Evolutionary conservation across 805 yeast genomes (phyloP).

Genomic region (Wickerhamomyces sydowiorum): DNA sequence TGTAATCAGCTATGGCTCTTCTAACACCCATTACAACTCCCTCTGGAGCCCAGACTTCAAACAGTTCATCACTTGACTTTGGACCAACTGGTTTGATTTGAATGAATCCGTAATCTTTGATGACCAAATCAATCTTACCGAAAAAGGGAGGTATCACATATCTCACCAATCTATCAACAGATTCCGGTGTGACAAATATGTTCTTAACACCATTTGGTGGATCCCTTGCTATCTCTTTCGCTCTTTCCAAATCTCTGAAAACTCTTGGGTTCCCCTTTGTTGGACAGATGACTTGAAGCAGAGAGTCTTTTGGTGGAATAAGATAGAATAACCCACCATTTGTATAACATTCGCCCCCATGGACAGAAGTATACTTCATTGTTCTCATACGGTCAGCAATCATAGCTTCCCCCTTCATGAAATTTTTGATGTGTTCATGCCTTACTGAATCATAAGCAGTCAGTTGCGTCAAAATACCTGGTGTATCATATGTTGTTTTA

Average conservation of each 20-base stretch:
- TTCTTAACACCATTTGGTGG: slow-evolving; percentile 20
- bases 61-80: slow-evolving; percentile 27
- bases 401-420: slow-evolving; percentile 27
- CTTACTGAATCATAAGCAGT: slow-evolving; percentile 24
- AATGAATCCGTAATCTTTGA: slow-evolving; percentile 60
- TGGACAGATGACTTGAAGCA: slow-evolving; percentile 42
- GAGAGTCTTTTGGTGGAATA: slow-evolving; percentile 44
- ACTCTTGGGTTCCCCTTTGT: slow-evolving; percentile 28
- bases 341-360: slow-evolving; percentile 40
- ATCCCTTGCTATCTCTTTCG: slow-evolving; percentile 22
- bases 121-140: slow-evolving; percentile 60
- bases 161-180: slow-evolving; percentile 29
- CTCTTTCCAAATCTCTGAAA: slow-evolving; percentile 28
- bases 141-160: slow-evolving; percentile 65
- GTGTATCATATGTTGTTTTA: slow-evolving; percentile 30
- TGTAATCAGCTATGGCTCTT: slow-evolving; percentile 41
- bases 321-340: slow-evolving; percentile 61
- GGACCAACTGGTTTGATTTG: slow-evolving; percentile 56
- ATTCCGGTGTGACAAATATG: slow-evolving; percentile 24
- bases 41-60: slow-evolving; percentile 49
- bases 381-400: slow-evolving; percentile 24
- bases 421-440: slow-evolving; percentile 22
- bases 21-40: slow-evolving; percentile 51
- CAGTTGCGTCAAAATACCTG: slow-evolving; percentile 28
- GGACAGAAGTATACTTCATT: slow-evolving; percentile 28